phyloP scores from a whole-genome alignment of 176 grass and related monocot species.

The Zoysia pacifica region DNA sequence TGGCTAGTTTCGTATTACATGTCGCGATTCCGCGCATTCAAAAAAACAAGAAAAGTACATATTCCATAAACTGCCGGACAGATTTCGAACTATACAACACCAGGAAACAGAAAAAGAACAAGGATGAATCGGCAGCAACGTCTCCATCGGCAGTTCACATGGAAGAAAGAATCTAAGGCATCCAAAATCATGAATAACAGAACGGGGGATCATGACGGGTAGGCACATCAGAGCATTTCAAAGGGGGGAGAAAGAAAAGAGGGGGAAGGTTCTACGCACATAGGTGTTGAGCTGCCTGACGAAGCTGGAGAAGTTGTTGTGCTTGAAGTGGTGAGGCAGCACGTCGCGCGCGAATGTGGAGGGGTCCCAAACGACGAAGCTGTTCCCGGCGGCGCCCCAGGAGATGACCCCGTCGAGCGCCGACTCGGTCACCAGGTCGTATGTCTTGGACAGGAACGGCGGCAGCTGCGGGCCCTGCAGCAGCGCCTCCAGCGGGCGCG shows the following conservation, averaged over 20 bases:
- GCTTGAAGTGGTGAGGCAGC: slow-evolving; percentile 81
- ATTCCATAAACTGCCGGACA: slow-evolving; percentile 25
- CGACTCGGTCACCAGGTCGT: slow-evolving; percentile 75
- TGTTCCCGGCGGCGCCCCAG: slow-evolving; percentile 71
- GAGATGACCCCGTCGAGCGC: slow-evolving; percentile 74
- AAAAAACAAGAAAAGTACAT: slow-evolving; percentile 15
- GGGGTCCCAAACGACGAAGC: slow-evolving; percentile 90
- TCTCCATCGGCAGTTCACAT: slow-evolving; percentile 30
- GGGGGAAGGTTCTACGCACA: slow-evolving; percentile 52
- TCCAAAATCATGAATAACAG: slow-evolving; percentile 17
- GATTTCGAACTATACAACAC: not conserved
- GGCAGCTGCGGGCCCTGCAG: slow-evolving; percentile 64
- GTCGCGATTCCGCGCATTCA: not conserved
- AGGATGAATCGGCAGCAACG: slow-evolving; percentile 9
- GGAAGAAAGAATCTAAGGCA: slow-evolving; percentile 13
- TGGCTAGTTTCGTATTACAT: slow-evolving; percentile 36
- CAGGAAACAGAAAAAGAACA: not conserved
- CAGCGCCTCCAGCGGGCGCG: slow-evolving; percentile 72
- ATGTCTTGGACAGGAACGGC: slow-evolving; percentile 93
- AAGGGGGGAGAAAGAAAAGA: not conserved
- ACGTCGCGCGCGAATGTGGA: slow-evolving; percentile 64
- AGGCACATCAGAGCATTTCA: slow-evolving; percentile 25
- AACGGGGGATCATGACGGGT: slow-evolving; percentile 5
- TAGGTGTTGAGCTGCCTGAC: slow-evolving; percentile 98
- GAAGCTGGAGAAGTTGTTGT: slow-evolving; percentile 96